Evolutionary conservation across 2,329 filamentous ascomycete species (phyloP), one percentile per base, ranked within the genome.

Genomic region (Fusarium sp.): DNA sequence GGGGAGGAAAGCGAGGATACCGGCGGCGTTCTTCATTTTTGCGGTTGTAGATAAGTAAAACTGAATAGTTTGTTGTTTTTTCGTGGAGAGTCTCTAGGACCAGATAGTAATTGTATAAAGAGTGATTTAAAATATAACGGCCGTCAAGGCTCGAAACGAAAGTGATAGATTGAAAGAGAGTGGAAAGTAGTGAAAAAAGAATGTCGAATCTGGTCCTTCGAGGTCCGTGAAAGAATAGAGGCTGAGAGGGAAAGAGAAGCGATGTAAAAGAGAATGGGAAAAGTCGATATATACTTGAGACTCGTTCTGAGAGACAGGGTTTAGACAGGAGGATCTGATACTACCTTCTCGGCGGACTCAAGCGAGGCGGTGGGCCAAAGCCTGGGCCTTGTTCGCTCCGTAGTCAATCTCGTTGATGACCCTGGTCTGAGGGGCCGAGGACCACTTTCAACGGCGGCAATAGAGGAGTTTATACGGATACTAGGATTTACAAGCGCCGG

Each of bases 131-230:
- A 75, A 75, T 58, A 72, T 66, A 65, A 73, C 58, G 67, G 75
- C 75, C 75, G 75, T 76, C 75, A 76, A 76, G 75, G 75, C 75
- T 75, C 70, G 70, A 71, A 76, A 60, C 59, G 75, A 76, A 76
- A 60, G 73, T 57, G 53, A 74, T 29, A 57, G 49, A 29, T 16
- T 63, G 59, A 76, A 76, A 45, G 75, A 76, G 75, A 73, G 75
- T 75, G 69, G 64, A 64, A 66, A 63, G 70, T 62, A 51, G 68
- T 73, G 71, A 73, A 76, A 76, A 75, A 76, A 71, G 73, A 76
- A 76, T 70, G 75, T 66, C 70, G 64, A 69, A 75, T 76, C 73
- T 76, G 75, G 75, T 76, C 75, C 75, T 63, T 76, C 75, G 67
- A 76, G 75, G 75, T 76, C 75, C 75, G 66, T 73, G 69, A 74